phyloP scores from a whole-genome alignment of 108 stramenopile genomes.

The Cylindrotheca closterium region DNA sequence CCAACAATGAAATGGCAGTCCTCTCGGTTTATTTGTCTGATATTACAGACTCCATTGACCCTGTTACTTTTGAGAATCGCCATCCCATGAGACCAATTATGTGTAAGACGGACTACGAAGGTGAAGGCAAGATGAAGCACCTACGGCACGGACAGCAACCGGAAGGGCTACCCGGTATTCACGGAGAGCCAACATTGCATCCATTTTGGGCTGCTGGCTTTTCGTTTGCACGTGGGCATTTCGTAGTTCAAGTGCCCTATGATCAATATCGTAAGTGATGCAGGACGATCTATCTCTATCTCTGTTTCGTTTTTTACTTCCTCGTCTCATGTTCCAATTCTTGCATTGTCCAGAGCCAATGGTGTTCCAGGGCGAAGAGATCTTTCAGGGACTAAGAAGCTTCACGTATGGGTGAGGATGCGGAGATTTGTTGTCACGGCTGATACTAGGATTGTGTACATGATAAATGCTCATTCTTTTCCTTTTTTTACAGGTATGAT shows the following conservation, averaged over 20 bases:
- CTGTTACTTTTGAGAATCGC: constrained; percentile 43
- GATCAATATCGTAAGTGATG: constrained; percentile 71
- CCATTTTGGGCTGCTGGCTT: constrained; percentile 96
- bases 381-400: constrained; percentile 75
- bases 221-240: constrained; percentile 86
- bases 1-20: constrained; percentile 91
- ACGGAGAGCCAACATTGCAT: constrained; percentile 74
- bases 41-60: constrained; percentile 60
- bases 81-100: constrained; percentile 74
- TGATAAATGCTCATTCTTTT: no score
- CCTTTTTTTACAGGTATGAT: constrained; percentile 85
- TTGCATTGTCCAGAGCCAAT: neutral
- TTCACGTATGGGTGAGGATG: no score
- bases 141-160: constrained; percentile 87
- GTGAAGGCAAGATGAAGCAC: constrained; percentile 48
- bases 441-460: no score
- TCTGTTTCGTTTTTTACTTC: constrained; percentile 17
- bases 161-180: constrained; percentile 62
- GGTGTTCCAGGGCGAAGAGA: constrained; percentile 88
- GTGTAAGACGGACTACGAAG: constrained; percentile 68
- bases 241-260: constrained; percentile 85
- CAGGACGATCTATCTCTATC: neutral
- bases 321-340: constrained; percentile 15
- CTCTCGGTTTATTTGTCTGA: constrained; percentile 81
- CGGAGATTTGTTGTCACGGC: no score